phyloP scores from a whole-genome alignment of 495 filamentous ascomycete genomes.

The Xylaria castorea region DNA sequence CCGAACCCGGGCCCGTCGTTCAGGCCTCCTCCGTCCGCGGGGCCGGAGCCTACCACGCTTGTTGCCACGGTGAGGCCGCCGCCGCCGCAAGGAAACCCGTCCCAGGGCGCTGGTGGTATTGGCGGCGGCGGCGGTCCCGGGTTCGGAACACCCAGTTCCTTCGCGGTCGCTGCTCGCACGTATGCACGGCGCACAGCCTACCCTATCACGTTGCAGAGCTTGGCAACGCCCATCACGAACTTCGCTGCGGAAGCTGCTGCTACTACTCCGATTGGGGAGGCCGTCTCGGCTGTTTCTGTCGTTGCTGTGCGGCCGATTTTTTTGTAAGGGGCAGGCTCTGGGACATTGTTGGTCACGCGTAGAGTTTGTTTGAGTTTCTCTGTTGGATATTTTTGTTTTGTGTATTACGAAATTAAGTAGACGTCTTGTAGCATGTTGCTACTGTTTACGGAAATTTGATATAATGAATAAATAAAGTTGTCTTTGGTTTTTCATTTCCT shows the following conservation, averaged over 20 bases:
- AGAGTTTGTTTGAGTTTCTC: neutral
- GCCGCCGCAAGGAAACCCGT: neutral
- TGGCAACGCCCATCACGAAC: conserved; percentile 22
- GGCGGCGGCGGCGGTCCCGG: neutral
- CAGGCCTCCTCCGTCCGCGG: neutral
- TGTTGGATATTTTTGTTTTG: neutral
- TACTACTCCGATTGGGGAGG: neutral
- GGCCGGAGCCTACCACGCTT: conserved; percentile 8
- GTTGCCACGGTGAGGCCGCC: neutral
- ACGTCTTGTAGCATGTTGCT: neutral
- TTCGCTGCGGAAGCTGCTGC: neutral
- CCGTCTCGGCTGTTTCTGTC: neutral
- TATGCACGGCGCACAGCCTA: neutral
- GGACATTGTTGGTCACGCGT: too few species aligned
- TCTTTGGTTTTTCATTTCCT: too few species aligned
- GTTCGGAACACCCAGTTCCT: conserved; percentile 3
- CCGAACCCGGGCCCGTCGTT: neutral
- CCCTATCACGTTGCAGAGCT: conserved; percentile 17
- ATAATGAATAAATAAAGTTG: too few species aligned
- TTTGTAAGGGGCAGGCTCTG: neutral
- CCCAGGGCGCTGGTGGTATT: neutral
- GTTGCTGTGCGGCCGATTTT: neutral
- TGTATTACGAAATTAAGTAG: neutral
- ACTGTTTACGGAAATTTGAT: too few species aligned
- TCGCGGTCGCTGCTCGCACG: neutral